Evolutionary conservation across 768 basidiomycete species (phyloP).

Genomic region (Boletus reticuloceps): DNA sequence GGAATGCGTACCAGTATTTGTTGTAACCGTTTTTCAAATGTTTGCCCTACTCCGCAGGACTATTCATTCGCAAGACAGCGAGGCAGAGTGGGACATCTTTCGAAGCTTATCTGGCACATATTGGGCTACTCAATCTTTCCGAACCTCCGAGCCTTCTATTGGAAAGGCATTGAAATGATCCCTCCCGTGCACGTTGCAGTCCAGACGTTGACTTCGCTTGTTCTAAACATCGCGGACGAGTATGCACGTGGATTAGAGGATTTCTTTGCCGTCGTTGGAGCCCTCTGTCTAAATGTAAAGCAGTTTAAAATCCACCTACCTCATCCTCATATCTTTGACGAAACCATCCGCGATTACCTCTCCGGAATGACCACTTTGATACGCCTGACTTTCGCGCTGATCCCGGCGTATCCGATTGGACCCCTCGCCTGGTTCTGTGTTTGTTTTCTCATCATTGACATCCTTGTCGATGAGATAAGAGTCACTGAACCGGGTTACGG

Average conservation of each 20-base stretch:
- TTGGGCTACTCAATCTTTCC: background rate
- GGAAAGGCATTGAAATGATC: background rate
- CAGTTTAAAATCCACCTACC: no score
- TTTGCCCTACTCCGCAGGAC: background rate
- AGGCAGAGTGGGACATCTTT: conserved; percentile 5
- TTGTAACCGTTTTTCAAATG: background rate
- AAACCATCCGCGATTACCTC: background rate
- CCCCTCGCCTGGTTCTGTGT: background rate
- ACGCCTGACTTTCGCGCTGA: no score
- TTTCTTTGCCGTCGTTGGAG: no score
- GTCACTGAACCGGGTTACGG: background rate
- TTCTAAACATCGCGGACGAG: background rate
- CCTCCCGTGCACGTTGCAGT: background rate
- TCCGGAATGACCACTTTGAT: no score
- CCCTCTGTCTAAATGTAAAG: no score
- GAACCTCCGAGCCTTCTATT: background rate
- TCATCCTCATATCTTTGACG: background rate
- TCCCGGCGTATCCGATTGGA: background rate
- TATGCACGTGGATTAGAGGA: no score
- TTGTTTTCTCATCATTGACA: no score
- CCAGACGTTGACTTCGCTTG: background rate
- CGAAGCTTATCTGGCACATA: conserved; percentile 1
- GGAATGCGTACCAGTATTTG: background rate
- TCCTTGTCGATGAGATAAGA: no score
- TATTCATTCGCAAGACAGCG: background rate